Evolutionary conservation across 2,329 filamentous ascomycete species (phyloP).

Genomic region (Aspergillus jensenii): DNA sequence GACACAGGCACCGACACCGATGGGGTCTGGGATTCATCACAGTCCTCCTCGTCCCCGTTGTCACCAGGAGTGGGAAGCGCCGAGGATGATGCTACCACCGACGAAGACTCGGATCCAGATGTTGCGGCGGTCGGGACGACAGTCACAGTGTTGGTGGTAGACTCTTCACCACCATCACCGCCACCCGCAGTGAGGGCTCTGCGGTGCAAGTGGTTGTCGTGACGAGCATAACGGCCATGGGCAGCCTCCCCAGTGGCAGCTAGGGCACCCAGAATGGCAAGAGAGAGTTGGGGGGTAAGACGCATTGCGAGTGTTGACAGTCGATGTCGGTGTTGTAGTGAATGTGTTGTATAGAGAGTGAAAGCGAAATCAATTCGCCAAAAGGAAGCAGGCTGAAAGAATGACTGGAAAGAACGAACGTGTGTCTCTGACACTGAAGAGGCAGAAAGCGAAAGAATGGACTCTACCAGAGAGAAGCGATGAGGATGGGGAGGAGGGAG

Average conservation of each 20-base stretch:
- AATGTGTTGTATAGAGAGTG: constrained; percentile 11
- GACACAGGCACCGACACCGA: neutral
- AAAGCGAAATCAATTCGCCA: constrained; percentile 39
- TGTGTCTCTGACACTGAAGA: constrained; percentile 19
- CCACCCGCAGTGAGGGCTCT: constrained; percentile 13
- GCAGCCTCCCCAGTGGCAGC: constrained; percentile 36
- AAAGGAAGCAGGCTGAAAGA: constrained; percentile 6
- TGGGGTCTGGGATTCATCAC: neutral
- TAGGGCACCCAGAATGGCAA: constrained; percentile 36
- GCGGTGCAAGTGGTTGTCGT: constrained; percentile 20
- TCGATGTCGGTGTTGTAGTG: constrained; percentile 21
- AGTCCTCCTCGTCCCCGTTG: no score
- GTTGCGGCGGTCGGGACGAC: neutral
- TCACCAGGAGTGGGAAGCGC: no score
- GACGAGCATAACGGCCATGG: constrained; percentile 27
- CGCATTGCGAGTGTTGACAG: constrained; percentile 32
- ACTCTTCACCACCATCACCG: neutral
- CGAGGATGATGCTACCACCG: no score
- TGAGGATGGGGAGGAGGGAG: constrained; percentile 12
- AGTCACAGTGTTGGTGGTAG: constrained; percentile 21
- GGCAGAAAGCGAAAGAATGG: constrained; percentile 9
- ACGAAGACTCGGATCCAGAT: neutral
- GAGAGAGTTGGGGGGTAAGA: constrained; percentile 35
- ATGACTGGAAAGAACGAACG: constrained; percentile 11
- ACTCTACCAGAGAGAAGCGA: constrained; percentile 16